Evolutionary conservation across 2,329 filamentous ascomycete species (phyloP).

Genomic region (Cercospora beticola): DNA sequence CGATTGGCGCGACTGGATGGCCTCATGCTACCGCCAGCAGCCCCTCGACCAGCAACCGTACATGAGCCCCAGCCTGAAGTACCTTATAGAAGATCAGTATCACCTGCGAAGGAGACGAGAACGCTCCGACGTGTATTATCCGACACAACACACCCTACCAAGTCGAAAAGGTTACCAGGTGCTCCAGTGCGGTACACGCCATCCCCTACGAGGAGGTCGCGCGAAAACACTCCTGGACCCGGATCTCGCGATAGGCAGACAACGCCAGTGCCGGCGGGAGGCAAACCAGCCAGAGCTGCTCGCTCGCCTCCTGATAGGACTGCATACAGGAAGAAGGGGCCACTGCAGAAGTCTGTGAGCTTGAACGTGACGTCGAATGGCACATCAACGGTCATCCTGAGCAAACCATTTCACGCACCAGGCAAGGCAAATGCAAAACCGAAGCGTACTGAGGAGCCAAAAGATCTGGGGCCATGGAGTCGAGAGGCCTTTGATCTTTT

Average conservation of each 20-base stretch:
- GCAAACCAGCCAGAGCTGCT: conserved; percentile 3
- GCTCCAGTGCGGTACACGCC: conserved; percentile 35
- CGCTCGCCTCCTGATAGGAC: background rate
- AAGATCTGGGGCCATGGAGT: conserved; percentile 66
- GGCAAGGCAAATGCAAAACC: conserved; percentile 23
- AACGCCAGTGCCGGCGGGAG: background rate
- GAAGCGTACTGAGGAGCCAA: conserved; percentile 37
- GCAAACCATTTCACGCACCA: conserved; percentile 34
- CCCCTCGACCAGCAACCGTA: conserved; percentile 4
- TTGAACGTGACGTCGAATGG: conserved; percentile 30
- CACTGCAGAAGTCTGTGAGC: conserved; percentile 28
- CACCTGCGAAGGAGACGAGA: conserved; percentile 13
- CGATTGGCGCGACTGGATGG: conserved; percentile 24
- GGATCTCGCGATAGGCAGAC: background rate
- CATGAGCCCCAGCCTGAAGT: background rate
- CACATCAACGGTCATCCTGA: conserved; percentile 32
- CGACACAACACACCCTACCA: conserved; percentile 12
- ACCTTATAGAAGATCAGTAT: background rate
- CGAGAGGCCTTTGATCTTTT: conserved; percentile 67
- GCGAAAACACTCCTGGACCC: conserved; percentile 15
- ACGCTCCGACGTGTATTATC: conserved; percentile 25
- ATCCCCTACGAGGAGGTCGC: conserved; percentile 26
- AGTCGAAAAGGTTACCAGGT: conserved; percentile 28
- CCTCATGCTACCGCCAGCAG: conserved; percentile 23
- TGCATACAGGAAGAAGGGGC: conserved; percentile 19